Evolutionary conservation across 2,329 filamentous ascomycete species (phyloP).

Genomic region (Cladosporium sp.): DNA sequence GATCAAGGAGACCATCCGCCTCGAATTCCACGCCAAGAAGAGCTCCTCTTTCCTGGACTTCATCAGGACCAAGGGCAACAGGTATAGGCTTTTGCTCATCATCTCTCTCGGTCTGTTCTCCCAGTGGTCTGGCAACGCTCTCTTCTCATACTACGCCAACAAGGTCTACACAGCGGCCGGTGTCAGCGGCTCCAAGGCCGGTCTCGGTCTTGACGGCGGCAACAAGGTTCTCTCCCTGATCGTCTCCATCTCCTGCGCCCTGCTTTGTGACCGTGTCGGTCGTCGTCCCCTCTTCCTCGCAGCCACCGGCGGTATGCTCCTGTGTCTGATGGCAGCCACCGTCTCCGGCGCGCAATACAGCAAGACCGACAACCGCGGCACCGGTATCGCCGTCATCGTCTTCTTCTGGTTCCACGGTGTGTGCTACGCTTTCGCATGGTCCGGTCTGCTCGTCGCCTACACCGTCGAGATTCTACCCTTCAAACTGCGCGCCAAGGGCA

Average conservation of each 20-base stretch:
- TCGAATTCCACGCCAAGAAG: conserved; percentile 44
- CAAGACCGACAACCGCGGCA: conserved; percentile 34
- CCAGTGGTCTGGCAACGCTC: conserved; percentile 56
- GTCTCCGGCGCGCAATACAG: conserved; percentile 16
- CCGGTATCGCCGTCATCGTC: conserved; percentile 50
- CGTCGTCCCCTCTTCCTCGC: conserved; percentile 34
- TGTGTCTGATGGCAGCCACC: conserved; percentile 35
- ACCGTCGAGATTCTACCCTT: conserved; percentile 52
- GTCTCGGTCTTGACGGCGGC: conserved; percentile 49
- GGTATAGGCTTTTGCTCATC: conserved; percentile 53
- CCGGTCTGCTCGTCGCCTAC: conserved; percentile 52
- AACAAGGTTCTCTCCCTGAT: conserved; percentile 60
- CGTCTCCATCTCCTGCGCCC: conserved; percentile 52
- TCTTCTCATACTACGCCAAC: conserved; percentile 43
- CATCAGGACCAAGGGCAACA: conserved; percentile 54
- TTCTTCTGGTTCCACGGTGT: conserved; percentile 54
- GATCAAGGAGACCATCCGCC: conserved; percentile 63
- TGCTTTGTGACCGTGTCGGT: conserved; percentile 36
- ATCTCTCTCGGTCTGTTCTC: conserved; percentile 54
- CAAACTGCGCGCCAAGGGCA: conserved; percentile 51
- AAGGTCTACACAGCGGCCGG: conserved; percentile 33
- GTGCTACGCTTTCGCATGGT: conserved; percentile 59
- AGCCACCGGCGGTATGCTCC: conserved; percentile 40
- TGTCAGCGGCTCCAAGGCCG: conserved; percentile 31
- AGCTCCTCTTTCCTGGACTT: conserved; percentile 59